Percentiles rank a stretch among this genome's conserved stretches.
Evolutionary conservation across 345 rosid genomes (phyloP).

Genomic region (Citrus medica): DNA sequence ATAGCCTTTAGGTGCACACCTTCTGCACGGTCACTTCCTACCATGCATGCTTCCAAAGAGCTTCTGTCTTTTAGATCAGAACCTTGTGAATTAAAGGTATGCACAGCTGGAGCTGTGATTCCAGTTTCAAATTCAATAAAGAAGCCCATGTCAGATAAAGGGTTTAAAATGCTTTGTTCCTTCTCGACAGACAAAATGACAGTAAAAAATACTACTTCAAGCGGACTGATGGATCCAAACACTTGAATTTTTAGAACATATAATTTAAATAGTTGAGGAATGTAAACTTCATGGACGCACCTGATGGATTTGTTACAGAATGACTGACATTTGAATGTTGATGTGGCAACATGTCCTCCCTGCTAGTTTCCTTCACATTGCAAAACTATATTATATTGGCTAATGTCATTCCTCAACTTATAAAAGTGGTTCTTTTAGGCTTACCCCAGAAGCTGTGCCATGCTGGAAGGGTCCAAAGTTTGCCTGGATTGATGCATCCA

Average conservation of each 20-base stretch:
- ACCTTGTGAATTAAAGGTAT: conserved; percentile 26
- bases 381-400: conserved; percentile 9
- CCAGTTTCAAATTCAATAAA: conserved; percentile 23
- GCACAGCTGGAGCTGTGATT: conserved; percentile 11
- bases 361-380: conserved; percentile 43
- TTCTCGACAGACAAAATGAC: not conserved
- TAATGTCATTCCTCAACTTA: not conserved
- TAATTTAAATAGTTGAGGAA: not conserved
- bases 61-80: conserved; percentile 20
- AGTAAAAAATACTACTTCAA: not conserved
- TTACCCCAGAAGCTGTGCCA: conserved; percentile 43
- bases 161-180: not conserved
- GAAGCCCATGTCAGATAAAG: not conserved
- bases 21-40: conserved; percentile 25
- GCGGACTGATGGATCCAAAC: not conserved
- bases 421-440: conserved; percentile 4
- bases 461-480: conserved; percentile 49
- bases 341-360: conserved; percentile 40
- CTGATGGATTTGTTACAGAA: conserved; percentile 36
- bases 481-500: conserved; percentile 56
- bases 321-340: conserved; percentile 39
- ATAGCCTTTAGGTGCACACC: conserved; percentile 19
- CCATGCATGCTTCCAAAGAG: conserved; percentile 17
- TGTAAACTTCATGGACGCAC: conserved; percentile 18
- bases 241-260: not conserved